phyloP scores from a whole-genome alignment of 305 asterid species.

The Solanum hybrid region DNA sequence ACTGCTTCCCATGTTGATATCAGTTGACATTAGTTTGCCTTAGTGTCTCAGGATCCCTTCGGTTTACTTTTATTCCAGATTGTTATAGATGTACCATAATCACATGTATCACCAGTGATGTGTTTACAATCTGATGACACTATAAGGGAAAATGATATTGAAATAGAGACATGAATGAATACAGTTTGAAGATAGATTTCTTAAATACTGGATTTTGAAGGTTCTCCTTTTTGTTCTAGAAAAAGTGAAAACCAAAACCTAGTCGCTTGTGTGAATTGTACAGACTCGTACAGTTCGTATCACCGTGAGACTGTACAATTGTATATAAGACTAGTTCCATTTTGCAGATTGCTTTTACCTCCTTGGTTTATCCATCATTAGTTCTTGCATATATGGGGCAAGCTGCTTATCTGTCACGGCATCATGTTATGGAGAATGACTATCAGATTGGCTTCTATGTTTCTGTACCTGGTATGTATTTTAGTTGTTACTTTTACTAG shows the following conservation, averaged over 20 bases:
- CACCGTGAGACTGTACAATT: neutral
- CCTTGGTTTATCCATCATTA: constrained; percentile 9
- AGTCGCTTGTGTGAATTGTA: neutral
- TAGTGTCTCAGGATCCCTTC: neutral
- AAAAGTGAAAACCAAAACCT: neutral
- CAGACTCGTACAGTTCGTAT: neutral
- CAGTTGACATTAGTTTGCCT: neutral
- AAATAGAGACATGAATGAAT: neutral
- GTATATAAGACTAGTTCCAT: neutral
- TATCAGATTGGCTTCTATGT: constrained; percentile 49
- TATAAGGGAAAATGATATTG: neutral
- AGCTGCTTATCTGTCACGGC: constrained; percentile 61
- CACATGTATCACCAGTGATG: neutral
- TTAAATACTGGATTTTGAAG: neutral
- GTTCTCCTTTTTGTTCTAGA: neutral
- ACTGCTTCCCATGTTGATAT: neutral
- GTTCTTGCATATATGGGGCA: constrained; percentile 49
- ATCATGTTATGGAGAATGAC: constrained; percentile 26
- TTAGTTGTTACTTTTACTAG: neutral
- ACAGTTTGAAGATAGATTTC: neutral
- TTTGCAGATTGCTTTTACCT: constrained; percentile 15
- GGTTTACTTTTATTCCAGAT: neutral
- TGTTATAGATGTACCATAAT: neutral
- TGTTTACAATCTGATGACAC: neutral
- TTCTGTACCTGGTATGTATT: constrained; percentile 47